Evolutionary conservation across 208 protist species (phyloP).

Genomic region (Herpetomonas tarakana): DNA sequence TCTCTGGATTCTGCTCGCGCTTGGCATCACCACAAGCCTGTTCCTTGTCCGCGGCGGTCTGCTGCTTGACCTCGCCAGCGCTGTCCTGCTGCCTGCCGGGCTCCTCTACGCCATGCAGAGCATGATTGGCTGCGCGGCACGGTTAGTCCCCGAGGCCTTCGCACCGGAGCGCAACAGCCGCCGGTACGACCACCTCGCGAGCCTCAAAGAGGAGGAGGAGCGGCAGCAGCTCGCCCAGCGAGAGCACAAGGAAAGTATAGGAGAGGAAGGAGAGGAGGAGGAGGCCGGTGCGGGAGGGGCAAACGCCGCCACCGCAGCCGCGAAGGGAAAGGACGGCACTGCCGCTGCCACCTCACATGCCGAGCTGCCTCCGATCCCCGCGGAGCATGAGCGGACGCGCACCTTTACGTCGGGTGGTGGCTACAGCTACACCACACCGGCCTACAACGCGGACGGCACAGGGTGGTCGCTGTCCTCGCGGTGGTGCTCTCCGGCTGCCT

Average conservation of each 20-base stretch:
- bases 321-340: not conserved
- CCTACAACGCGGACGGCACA: conserved; percentile 1
- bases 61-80: conserved; percentile 5
- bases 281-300: too few relatives aligned
- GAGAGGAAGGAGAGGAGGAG: not conserved
- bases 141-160: conserved; percentile 8
- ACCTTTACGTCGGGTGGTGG: not conserved
- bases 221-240: not conserved
- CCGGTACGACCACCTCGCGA: not conserved
- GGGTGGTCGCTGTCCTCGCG: not conserved
- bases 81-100: conserved; percentile 10
- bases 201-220: too few relatives aligned
- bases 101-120: conserved; percentile 27
- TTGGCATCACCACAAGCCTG: conserved; percentile 12
- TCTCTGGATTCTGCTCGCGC: conserved; percentile 26
- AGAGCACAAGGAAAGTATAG: not conserved
- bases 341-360: not conserved
- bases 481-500: not conserved
- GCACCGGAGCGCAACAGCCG: conserved; percentile 3
- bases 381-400: not conserved
- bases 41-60: conserved; percentile 13
- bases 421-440: conserved; percentile 3
- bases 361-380: not conserved
- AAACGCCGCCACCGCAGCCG: too few relatives aligned
- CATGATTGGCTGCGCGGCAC: conserved; percentile 10